phyloP scores from a whole-genome alignment of 306 rosid genomes.

The Quercus robur region DNA sequence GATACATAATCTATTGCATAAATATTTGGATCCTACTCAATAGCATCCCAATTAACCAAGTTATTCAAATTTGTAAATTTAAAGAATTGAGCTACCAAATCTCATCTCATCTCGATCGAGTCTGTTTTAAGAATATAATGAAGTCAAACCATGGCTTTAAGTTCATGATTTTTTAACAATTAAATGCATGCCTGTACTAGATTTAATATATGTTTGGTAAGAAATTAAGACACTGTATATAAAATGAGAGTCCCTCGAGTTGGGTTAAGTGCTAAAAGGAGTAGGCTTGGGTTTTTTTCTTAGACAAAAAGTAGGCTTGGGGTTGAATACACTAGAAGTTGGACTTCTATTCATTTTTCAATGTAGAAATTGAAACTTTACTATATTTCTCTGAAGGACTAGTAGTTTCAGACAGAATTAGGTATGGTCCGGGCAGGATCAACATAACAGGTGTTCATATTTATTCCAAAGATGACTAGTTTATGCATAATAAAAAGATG shows the following conservation, averaged over 20 bases:
- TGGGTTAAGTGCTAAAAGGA: not conserved
- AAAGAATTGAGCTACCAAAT: too few species aligned
- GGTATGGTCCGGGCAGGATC: not conserved
- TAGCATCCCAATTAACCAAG: too few species aligned
- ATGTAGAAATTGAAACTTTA: too few species aligned
- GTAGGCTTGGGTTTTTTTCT: not conserved
- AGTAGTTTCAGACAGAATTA: not conserved
- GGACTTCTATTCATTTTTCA: too few species aligned
- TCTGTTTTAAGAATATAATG: not conserved
- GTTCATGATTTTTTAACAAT: not conserved
- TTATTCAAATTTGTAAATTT: too few species aligned
- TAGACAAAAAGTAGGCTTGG: not conserved
- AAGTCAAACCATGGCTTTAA: not conserved
- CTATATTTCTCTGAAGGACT: not conserved
- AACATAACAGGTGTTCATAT: not conserved
- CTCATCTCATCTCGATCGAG: not conserved
- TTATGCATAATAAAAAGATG: not conserved
- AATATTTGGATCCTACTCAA: too few species aligned
- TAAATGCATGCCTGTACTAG: not conserved
- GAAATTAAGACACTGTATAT: not conserved
- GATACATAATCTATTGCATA: too few species aligned
- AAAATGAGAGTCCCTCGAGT: not conserved
- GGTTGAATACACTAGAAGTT: too few species aligned
- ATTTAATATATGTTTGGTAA: not conserved
- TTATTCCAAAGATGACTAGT: not conserved